These are phyloP conservation scores for Penicillium occitanis DNA, from an alignment of 2,329 filamentous ascomycete species.

Conservation along the genomic window DNA sequence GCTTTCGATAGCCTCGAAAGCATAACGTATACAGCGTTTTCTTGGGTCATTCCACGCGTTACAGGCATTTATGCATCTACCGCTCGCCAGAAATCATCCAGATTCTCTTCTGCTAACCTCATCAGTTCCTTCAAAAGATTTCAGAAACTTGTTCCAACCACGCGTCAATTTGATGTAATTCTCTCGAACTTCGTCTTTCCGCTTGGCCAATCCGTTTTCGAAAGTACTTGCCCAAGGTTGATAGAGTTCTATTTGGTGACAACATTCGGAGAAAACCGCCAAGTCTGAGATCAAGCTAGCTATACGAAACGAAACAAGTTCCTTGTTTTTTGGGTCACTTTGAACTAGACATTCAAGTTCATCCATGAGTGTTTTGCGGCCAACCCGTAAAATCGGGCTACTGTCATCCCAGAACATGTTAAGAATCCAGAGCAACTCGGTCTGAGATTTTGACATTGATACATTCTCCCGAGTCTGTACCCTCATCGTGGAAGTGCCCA, in stretches of 20 bases:
- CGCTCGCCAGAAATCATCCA: neutral
- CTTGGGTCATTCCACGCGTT: neutral
- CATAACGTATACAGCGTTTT: neutral
- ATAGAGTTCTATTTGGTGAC: neutral
- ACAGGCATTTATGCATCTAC: neutral
- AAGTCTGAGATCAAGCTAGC: neutral
- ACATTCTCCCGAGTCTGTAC: neutral
- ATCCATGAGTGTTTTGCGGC: neutral
- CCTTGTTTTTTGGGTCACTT: neutral
- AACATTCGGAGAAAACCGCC: neutral
- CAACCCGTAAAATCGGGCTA: neutral
- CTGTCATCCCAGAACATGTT: neutral
- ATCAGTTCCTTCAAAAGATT: neutral
- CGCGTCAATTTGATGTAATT: neutral
- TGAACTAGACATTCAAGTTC: conserved; percentile 8
- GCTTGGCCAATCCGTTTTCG: neutral
- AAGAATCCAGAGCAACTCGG: conserved; percentile 4
- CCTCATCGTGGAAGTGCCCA: neutral
- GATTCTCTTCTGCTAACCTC: neutral
- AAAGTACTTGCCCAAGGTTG: neutral
- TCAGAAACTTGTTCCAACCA: neutral
- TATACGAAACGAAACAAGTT: neutral
- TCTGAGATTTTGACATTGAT: no score
- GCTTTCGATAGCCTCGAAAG: neutral
- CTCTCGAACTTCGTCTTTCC: neutral